Evolutionary conservation across 2,329 filamentous ascomycete species (phyloP).

Genomic region (Fusarium sororula): DNA sequence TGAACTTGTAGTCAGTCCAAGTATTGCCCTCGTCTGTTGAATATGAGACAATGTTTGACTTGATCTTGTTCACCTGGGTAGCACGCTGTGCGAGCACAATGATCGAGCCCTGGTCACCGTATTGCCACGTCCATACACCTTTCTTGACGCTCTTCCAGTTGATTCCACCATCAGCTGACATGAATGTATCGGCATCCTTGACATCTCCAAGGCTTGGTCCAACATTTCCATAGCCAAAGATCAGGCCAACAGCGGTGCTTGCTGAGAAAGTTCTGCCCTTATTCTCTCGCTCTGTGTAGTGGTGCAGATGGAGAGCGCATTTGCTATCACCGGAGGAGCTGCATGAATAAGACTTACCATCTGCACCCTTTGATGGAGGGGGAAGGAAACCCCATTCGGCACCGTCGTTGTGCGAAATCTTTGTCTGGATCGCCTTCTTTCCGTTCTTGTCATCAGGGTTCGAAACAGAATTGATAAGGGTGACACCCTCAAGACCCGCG

Average conservation of each 20-base stretch:
- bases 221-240: slow-evolving; percentile 93
- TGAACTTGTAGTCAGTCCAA: slow-evolving; percentile 82
- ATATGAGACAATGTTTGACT: slow-evolving; percentile 76
- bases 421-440: slow-evolving; percentile 84
- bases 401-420: slow-evolving; percentile 97
- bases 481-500: slow-evolving; percentile 88
- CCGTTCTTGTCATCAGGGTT: slow-evolving; percentile 80
- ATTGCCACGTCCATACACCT: slow-evolving; percentile 91
- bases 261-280: slow-evolving; percentile 88
- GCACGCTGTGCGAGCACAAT: slow-evolving; percentile 84
- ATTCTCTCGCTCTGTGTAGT: slow-evolving; percentile 90
- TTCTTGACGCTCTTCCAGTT: slow-evolving; percentile 88
- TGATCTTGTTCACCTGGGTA: slow-evolving; percentile 71
- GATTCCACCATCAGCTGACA: slow-evolving; percentile 90
- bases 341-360: slow-evolving; percentile 78
- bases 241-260: slow-evolving; percentile 84
- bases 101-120: slow-evolving; percentile 93
- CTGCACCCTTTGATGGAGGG: slow-evolving; percentile 75
- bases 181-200: slow-evolving; percentile 85
- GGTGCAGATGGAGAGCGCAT: slow-evolving; percentile 92
- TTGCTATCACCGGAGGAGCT: slow-evolving; percentile 65
- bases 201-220: slow-evolving; percentile 72
- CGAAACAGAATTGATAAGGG: slow-evolving; percentile 83
- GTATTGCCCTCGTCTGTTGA: slow-evolving; percentile 81
- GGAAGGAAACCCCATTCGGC: slow-evolving; percentile 82